A percentile compares a stretch with the other conserved stretches of the same genome.
phyloP scores from a whole-genome alignment of 2,329 filamentous ascomycete species.

The Daldinia sp. region DNA sequence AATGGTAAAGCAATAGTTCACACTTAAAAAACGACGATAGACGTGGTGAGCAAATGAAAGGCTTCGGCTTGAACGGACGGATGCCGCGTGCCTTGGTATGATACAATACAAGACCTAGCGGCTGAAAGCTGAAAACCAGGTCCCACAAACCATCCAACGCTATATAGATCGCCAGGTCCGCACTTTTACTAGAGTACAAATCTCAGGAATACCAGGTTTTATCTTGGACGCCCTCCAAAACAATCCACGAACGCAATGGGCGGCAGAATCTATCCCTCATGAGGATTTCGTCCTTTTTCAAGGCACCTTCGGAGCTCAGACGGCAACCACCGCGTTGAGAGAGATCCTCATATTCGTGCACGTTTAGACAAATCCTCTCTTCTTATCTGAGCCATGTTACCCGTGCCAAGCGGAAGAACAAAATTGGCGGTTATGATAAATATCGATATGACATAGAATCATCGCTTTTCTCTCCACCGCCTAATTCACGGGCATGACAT shows the following conservation, averaged over 20 bases:
- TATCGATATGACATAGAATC: conserved; percentile 25
- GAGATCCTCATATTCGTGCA: not conserved
- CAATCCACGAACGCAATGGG: not conserved
- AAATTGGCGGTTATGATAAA: conserved; percentile 8
- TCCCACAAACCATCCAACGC: conserved; percentile 4
- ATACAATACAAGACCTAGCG: conserved; percentile 19
- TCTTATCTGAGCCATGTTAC: conserved; percentile 7
- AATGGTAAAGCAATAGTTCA: conserved; percentile 13
- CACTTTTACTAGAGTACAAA: conserved; percentile 15
- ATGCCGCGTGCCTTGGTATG: conserved; percentile 12
- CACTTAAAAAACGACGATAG: conserved; percentile 8
- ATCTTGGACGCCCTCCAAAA: not conserved
- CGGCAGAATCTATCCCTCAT: conserved; percentile 2
- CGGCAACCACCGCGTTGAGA: conserved; percentile 6
- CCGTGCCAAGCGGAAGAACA: conserved; percentile 2
- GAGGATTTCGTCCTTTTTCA: not conserved
- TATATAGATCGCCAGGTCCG: conserved; percentile 13
- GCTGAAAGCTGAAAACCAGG: conserved; percentile 32
- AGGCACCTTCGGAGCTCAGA: not conserved
- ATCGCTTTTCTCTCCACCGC: conserved; percentile 9
- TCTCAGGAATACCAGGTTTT: not conserved
- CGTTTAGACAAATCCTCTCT: conserved; percentile 17
- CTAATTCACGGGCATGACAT: conserved; percentile 4
- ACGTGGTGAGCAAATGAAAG: conserved; percentile 12
- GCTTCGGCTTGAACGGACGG: conserved; percentile 15